Percentiles rank a stretch among this genome's conserved stretches.
phyloP scores from a whole-genome alignment of 768 basidiomycete genomes.

The Neoboletus brunneissimus region DNA sequence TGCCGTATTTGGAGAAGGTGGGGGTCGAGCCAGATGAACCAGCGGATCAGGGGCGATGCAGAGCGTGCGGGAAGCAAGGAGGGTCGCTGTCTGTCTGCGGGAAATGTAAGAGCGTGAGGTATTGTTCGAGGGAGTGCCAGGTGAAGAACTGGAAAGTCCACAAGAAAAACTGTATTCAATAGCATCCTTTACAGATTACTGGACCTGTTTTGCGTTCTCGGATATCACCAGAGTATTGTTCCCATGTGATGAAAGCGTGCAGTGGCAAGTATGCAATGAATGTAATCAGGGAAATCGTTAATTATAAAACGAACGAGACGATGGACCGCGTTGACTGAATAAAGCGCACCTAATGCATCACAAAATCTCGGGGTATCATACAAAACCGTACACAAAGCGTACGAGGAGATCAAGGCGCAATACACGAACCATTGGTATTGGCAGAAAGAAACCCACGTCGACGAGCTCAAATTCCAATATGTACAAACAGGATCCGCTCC shows the following conservation, averaged over 20 bases:
- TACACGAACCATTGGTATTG: neutral
- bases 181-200: neutral
- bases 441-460: neutral
- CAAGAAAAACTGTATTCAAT: slow-evolving; percentile 34
- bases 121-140: slow-evolving; percentile 47
- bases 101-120: slow-evolving; percentile 38
- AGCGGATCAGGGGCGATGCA: slow-evolving; percentile 12
- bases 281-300: no score
- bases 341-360: no score
- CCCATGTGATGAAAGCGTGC: neutral
- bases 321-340: no score
- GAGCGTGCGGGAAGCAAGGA: slow-evolving; percentile 20
- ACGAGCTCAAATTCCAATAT: neutral
- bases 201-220: neutral
- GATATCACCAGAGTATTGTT: neutral
- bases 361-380: neutral
- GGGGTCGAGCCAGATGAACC: slow-evolving; percentile 3
- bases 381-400: neutral
- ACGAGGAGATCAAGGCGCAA: neutral
- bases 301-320: no score
- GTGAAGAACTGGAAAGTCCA: slow-evolving; percentile 46
- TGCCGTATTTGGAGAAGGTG: slow-evolving; percentile 45
- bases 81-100: slow-evolving; percentile 32
- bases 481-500: neutral
- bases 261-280: neutral